Evolutionary conservation across 345 rosid species (phyloP).

Genomic region (Kernera saxatilis): DNA sequence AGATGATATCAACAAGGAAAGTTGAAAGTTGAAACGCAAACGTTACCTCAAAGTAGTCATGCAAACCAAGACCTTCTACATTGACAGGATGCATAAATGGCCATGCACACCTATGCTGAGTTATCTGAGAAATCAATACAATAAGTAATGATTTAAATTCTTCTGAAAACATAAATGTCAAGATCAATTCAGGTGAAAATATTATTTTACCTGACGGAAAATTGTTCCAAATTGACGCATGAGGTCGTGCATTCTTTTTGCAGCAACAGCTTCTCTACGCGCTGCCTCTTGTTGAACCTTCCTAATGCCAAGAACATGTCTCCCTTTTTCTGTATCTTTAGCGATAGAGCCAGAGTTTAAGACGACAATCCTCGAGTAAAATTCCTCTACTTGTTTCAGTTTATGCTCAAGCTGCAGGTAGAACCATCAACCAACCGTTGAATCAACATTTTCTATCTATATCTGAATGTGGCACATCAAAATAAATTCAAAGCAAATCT

Average conservation of each 20-base stretch:
- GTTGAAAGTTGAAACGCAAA: neutral
- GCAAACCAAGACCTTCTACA: constrained; percentile 75
- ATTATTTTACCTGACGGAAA: constrained; percentile 45
- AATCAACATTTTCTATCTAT: neutral
- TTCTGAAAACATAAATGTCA: neutral
- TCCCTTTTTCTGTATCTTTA: constrained; percentile 57
- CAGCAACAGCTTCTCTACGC: constrained; percentile 68
- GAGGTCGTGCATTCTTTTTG: constrained; percentile 89
- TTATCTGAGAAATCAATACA: constrained; percentile 43
- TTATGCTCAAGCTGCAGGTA: constrained; percentile 59
- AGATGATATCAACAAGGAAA: neutral
- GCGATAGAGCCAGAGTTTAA: constrained; percentile 42
- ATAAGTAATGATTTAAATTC: neutral
- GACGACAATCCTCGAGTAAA: constrained; percentile 36
- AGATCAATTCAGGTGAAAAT: neutral
- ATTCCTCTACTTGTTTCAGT: constrained; percentile 63
- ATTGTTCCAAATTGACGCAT: constrained; percentile 74
- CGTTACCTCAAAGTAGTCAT: constrained; percentile 77
- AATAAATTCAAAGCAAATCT: neutral
- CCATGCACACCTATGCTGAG: constrained; percentile 84
- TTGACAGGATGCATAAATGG: constrained; percentile 93
- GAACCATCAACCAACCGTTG: neutral
- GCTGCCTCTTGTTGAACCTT: constrained; percentile 70
- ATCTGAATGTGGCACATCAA: neutral
- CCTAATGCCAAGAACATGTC: constrained; percentile 49